Evolutionary conservation across 192 early-diverging fungal species (phyloP), one percentile per base, ranked within the genome.

Genomic region (Coemansia sp.): DNA sequence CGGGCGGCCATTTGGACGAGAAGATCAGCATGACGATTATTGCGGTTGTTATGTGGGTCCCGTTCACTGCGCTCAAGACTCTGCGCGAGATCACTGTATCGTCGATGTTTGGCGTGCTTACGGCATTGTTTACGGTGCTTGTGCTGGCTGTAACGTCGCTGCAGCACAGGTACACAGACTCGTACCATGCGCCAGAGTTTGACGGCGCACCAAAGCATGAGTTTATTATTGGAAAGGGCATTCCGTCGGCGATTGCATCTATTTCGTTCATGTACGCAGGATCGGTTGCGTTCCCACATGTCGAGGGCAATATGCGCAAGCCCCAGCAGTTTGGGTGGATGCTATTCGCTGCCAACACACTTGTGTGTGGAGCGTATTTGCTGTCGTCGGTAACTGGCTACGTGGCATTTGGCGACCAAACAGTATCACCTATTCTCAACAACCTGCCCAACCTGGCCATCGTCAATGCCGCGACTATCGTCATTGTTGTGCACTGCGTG

Each of bases 251-350:
- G 0, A 62, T 95, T 6, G 89, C 89, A 1, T 90, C 90, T 1
- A 89, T 95, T 66, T 87, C 86, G 14, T 93, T 95, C 75, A 88
- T 87, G 68, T 95, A 87, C 62, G 84, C 89, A n/a, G 92, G 92
- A 45, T 91, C 92, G 54, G 89, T 86, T 6, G 87, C 91, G 9
- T 93, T 93, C 71, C 89, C 92, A 25, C 88, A 93, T 54, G 88
- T 95, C 45, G 91, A 95, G 65, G 84, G 82, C n/a, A 86, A 88
- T 43, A 92, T 95, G 93, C 75, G 76, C 48, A 82, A 86, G 25
- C 90, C 90, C 9, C 35, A 69, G 10, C 64, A 88, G 59, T 95
- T 91, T 77, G 84, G 84, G 49, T 83, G 82, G 65, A 90, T 92
- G 16, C 72, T 91, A 43, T 80, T 81, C 25, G 75, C 82, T 16